Conservation (phyloP, 108 stramenopile species). For the Craspedostauros australis region DNA sequence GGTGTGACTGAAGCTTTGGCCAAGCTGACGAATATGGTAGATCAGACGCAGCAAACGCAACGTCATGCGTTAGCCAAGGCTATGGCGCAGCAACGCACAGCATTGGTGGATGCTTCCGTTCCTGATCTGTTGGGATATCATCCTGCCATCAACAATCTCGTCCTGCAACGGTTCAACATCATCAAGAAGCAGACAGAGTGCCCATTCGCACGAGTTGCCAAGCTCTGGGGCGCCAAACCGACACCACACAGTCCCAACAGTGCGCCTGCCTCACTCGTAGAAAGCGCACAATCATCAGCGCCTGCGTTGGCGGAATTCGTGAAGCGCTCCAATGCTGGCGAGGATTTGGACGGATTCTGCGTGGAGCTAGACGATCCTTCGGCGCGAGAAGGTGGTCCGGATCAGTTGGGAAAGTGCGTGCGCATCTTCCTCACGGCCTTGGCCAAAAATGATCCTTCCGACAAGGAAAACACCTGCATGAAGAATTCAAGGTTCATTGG, state of each 20-base stretch:
- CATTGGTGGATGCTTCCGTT: too few species aligned
- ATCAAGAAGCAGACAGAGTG: not conserved
- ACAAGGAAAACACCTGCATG: not conserved
- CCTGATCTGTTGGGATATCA: too few species aligned
- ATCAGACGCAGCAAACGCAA: too few species aligned
- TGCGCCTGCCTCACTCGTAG: not conserved
- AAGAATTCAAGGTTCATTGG: conserved; percentile 2
- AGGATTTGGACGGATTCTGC: conserved; percentile 4
- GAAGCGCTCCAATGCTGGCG: not conserved
- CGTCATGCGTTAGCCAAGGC: too few species aligned
- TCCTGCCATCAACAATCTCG: too few species aligned
- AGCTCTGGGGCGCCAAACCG: conserved; percentile 1
- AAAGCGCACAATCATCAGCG: not conserved
- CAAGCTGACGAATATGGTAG: too few species aligned
- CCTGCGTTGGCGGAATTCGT: not conserved
- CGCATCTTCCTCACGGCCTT: not conserved
- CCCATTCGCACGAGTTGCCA: conserved; percentile 4
- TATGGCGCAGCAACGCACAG: too few species aligned
- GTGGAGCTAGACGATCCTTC: not conserved
- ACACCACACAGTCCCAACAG: not conserved
- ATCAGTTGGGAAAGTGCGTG: not conserved
- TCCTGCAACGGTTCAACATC: not conserved
- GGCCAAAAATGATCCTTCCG: not conserved
- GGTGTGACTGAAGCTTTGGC: too few species aligned
- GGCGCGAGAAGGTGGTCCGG: not conserved